phyloP scores from a whole-genome alignment of 148 eudicot species.

The Spergularia marina region DNA sequence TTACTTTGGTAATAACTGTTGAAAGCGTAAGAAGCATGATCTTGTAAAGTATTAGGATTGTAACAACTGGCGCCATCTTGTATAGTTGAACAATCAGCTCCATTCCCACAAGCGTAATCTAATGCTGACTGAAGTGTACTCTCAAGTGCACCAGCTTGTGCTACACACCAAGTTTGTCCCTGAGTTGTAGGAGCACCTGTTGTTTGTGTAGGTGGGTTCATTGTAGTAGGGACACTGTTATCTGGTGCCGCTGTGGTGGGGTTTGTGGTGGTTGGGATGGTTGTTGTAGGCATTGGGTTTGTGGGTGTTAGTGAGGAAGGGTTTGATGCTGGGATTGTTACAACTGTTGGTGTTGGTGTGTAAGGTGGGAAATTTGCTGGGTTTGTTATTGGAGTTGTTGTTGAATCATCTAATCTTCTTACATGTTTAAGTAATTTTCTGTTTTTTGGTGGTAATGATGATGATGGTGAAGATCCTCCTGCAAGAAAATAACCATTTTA shows the following conservation, averaged over 20 bases:
- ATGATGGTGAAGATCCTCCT: slow-evolving; percentile 26
- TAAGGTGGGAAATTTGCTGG: slow-evolving; percentile 44
- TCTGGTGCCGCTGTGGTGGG: slow-evolving; percentile 41
- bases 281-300: slow-evolving; percentile 27
- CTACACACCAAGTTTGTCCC: slow-evolving; percentile 90
- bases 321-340: slow-evolving; percentile 53
- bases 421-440: slow-evolving; percentile 31
- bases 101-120: slow-evolving; percentile 90
- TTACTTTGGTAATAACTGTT: slow-evolving; percentile 82
- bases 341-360: slow-evolving; percentile 40
- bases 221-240: slow-evolving; percentile 38
- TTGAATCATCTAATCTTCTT: slow-evolving; percentile 37
- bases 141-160: slow-evolving; percentile 54
- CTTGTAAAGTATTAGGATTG: slow-evolving; percentile 58
- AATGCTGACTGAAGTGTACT: slow-evolving; percentile 55
- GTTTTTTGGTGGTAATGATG: background rate
- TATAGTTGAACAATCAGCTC: slow-evolving; percentile 73
- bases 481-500: slow-evolving; percentile 7
- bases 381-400: slow-evolving; percentile 42
- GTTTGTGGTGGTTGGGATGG: slow-evolving; percentile 27
- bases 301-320: slow-evolving; percentile 36
- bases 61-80: slow-evolving; percentile 75
- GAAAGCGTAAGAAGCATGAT: slow-evolving; percentile 90
- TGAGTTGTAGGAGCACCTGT: slow-evolving; percentile 28
- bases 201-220: slow-evolving; percentile 34